Evolutionary conservation across 1,284 basidiomycete genomes (phyloP), one percentile per base, ranked within the genome.

Genomic region (Inonotus hispidus): DNA sequence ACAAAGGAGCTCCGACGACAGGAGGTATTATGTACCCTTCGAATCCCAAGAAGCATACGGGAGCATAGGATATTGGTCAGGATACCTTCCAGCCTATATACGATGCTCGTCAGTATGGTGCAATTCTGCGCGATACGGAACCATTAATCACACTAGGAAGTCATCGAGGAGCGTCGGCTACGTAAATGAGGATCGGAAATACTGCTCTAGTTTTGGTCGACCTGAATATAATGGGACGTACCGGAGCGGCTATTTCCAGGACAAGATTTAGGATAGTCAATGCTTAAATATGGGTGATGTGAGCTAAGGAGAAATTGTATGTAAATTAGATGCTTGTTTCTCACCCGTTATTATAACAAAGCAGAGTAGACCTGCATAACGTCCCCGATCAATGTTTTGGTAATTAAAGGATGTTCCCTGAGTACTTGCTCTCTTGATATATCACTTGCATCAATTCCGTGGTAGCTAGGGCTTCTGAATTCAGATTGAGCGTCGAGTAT

Each of bases 31-130:
- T 90, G 89, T 43, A 81, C 76, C 71, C 85, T 86, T 50, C 83
- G 84, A 64, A 93, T 76, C 68, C 82, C 82, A 65, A 93, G 81
- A 4, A 84, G 92, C 14, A 90, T 90, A 69, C 91, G 87, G 66
- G 96, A 89, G 10, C 88, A 92, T 37, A 83, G 70, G 10, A 41
- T 41, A 14, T 3, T 43, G 29, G 19, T 52, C 3, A 45, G 21
- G 39, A 29, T 43, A 13, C 35, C 53, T 89, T 90, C 73, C 94
- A 82, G 72, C 94, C 41, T 43, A 14, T n/a, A n/a, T 14, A 43
- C 19, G 16, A 43, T 32, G 32, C 32, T 32, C 32, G 41, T 43
- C 41, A 43, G 41, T 43, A 19, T 21, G n/a, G n/a, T 16, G 19
- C 41, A 43, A n/a, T 13, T 16, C n/a, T 14, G 1, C 5, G 16